Conservation (phyloP, 2,329 filamentous ascomycete genomes). For the Cryphonectria japonica region DNA sequence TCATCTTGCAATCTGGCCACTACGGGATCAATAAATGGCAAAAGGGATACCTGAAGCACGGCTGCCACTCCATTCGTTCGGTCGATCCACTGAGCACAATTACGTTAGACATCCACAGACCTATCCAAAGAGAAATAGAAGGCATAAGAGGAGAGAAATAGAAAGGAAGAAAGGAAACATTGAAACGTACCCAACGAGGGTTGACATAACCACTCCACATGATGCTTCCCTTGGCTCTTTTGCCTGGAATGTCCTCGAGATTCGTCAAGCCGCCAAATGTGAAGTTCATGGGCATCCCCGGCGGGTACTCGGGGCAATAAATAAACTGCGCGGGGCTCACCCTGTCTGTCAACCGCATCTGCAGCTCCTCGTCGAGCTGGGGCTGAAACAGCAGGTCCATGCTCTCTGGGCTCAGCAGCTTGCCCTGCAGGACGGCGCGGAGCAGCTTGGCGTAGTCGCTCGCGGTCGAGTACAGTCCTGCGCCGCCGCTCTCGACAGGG, state of each 20-base stretch:
- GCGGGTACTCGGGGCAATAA: conserved; percentile 16
- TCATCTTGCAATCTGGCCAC: conserved; percentile 15
- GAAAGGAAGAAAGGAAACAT: neutral
- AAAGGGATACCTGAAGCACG: conserved; percentile 13
- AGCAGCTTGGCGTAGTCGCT: conserved; percentile 34
- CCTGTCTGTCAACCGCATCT: conserved; percentile 29
- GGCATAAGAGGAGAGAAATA: neutral
- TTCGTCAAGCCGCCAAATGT: conserved; percentile 26
- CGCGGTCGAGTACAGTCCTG: conserved; percentile 32
- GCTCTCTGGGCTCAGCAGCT: conserved; percentile 29
- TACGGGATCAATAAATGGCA: conserved; percentile 12
- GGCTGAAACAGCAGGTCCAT: conserved; percentile 32
- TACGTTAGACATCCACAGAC: neutral
- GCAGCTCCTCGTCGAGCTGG: conserved; percentile 29
- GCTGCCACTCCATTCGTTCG: conserved; percentile 15
- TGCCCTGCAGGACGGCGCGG: conserved; percentile 14
- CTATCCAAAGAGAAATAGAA: no score
- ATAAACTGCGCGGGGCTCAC: neutral
- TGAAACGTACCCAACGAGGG: conserved; percentile 17
- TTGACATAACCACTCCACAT: conserved; percentile 26
- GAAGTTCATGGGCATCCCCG: conserved; percentile 9
- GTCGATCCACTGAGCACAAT: conserved; percentile 20
- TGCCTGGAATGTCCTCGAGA: conserved; percentile 22
- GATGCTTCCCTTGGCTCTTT: conserved; percentile 19
- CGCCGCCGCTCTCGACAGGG: conserved; percentile 34